Conservation (phyloP, 2,329 filamentous ascomycete genomes). For the Knoxdaviesia capensis region DNA sequence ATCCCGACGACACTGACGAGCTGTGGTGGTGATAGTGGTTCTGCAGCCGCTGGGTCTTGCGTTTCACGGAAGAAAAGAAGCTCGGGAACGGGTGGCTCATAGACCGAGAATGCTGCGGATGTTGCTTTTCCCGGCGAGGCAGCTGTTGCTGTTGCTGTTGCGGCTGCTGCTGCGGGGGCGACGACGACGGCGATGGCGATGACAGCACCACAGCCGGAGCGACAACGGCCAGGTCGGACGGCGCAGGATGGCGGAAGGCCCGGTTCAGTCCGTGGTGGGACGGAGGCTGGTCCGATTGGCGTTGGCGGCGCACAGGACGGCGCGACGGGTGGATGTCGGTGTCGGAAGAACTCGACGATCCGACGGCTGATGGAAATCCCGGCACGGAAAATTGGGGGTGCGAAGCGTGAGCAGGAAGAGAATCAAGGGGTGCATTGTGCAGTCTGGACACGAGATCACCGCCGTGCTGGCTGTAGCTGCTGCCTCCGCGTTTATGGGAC, state of each 20-base stretch:
- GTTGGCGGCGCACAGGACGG: neutral
- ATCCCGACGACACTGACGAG: too few species aligned
- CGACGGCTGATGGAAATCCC: constrained; percentile 8
- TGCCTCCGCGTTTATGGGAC: too few species aligned
- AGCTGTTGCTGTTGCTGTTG: neutral
- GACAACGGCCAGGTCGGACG: constrained; percentile 6
- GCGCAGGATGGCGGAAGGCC: constrained; percentile 1
- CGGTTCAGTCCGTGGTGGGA: neutral
- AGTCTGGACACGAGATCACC: constrained; percentile 15
- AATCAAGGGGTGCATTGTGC: constrained; percentile 12
- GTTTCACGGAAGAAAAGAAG: constrained; percentile 42
- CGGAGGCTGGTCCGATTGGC: too few species aligned
- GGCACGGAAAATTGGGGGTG: constrained; percentile 7
- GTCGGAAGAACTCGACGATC: constrained; percentile 24
- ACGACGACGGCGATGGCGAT: neutral
- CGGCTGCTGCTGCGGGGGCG: neutral
- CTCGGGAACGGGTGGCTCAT: constrained; percentile 66
- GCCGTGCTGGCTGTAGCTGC: neutral
- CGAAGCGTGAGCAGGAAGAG: constrained; percentile 3
- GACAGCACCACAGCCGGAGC: neutral
- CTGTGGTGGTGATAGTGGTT: too few species aligned
- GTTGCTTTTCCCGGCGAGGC: neutral
- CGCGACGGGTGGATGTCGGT: constrained; percentile 15
- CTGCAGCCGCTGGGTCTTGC: constrained; percentile 14
- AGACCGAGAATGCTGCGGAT: constrained; percentile 34